Evolutionary conservation across 2,329 filamentous ascomycete species (phyloP).

Genomic region (Emericellopsis cladophorae): DNA sequence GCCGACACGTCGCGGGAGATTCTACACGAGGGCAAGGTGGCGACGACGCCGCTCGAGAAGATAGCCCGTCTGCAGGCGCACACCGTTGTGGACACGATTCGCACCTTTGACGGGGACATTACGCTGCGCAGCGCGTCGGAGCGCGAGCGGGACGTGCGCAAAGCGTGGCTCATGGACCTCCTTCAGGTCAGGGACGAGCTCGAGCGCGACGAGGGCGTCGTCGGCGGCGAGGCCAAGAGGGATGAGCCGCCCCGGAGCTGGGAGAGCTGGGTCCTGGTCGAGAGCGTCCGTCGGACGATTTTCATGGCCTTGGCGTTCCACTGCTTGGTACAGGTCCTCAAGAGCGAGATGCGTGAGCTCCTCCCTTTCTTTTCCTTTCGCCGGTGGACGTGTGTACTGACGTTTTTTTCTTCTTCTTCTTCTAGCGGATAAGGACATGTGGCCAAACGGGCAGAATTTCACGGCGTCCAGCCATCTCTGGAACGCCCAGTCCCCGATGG

Average conservation of each 20-base stretch:
- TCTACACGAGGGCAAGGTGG: constrained; percentile 16
- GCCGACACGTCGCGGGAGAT: constrained; percentile 22
- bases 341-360: constrained; percentile 17
- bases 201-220: constrained; percentile 12
- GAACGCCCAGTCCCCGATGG: constrained; percentile 24
- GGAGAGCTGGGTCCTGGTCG: constrained; percentile 30
- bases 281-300: constrained; percentile 25
- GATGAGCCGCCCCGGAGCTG: constrained; percentile 24
- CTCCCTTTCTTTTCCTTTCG: constrained; percentile 6
- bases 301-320: constrained; percentile 18
- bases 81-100: constrained; percentile 25
- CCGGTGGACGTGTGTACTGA: not conserved
- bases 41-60: constrained; percentile 20
- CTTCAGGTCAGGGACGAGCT: constrained; percentile 18
- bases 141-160: constrained; percentile 20
- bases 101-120: constrained; percentile 30
- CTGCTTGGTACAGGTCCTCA: constrained; percentile 20
- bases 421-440: not conserved
- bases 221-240: constrained; percentile 9
- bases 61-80: constrained; percentile 30
- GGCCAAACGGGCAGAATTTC: constrained; percentile 7
- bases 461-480: constrained; percentile 29
- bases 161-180: constrained; percentile 23
- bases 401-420: too few species aligned
- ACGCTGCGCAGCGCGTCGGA: constrained; percentile 25